Conservation (phyloP, 768 basidiomycete species). For the Podaxis rugospora region DNA sequence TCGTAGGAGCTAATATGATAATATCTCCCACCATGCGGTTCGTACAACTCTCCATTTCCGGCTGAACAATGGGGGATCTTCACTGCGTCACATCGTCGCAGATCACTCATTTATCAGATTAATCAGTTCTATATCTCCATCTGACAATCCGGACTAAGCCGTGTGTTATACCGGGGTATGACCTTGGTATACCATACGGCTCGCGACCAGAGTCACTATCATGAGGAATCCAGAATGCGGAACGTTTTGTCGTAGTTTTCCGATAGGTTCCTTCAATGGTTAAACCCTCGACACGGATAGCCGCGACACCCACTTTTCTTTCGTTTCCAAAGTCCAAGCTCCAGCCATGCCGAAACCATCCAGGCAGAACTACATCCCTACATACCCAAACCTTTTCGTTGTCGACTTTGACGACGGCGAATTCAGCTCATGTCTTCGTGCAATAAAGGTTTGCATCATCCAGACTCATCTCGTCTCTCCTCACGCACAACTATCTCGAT, state of each 20-base stretch:
- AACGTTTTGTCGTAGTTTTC: too few species aligned
- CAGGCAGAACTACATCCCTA: slow-evolving; percentile 26
- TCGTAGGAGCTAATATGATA: neutral
- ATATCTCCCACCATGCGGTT: neutral
- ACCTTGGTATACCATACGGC: neutral
- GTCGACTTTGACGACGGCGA: slow-evolving; percentile 33
- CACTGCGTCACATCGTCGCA: too few species aligned
- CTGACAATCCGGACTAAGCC: neutral
- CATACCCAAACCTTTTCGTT: slow-evolving; percentile 27
- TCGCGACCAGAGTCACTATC: neutral
- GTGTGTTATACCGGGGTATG: too few species aligned
- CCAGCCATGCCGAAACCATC: slow-evolving; percentile 20
- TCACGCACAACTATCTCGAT: neutral
- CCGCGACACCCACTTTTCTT: neutral
- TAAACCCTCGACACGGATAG: neutral
- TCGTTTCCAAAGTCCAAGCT: neutral
- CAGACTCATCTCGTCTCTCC: neutral
- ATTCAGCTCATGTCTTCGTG: slow-evolving; percentile 31
- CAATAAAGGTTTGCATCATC: slow-evolving; percentile 25
- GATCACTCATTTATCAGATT: too few species aligned
- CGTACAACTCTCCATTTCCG: neutral
- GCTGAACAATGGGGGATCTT: neutral
- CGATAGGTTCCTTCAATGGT: too few species aligned
- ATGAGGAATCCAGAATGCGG: too few species aligned
- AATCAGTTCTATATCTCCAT: neutral